Base-by-base conservation (phyloP, 768 basidiomycete genomes). In the Pleurotus tuber-regium region DNA sequence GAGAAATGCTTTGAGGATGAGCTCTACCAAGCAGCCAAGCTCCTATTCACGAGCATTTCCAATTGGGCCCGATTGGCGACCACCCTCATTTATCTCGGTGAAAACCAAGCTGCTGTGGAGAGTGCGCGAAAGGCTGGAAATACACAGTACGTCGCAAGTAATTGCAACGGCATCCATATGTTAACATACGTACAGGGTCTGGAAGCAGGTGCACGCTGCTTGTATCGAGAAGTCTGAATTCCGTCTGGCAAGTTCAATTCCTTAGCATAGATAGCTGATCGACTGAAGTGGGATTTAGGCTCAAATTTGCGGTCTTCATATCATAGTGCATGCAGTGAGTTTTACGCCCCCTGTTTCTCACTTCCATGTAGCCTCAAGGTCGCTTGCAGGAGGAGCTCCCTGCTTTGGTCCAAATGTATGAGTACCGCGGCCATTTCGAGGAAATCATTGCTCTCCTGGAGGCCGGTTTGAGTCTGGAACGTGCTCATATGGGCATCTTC, bases 1-100 rank as follows among this genome's bases (percentile, higher is more conserved):
- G 97, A 99, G 77, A 98, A 98, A 69, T 98, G 95, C 65, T 99
- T 99, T 74, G 92, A 98, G 63, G 97, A 98, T 54, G 92, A 93
- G 63, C 76, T 99, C 24, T 99, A 98, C 68, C 93, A 98, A 61
- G 97, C 97, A 42, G 89, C 96, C 26, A 97, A 96, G 72, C 70
- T 99, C 4, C 75, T 99, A 41, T 99, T 99, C 77, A 82, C 84
- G 31, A 95, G 93, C 70, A 99, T 99, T 62, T 96, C 93, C 1
- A 99, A 99, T 71, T 99, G 95, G 94, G 97, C 97, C 38, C 84
- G 97, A 54, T 75, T 99, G 55, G 97, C 97, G 0, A 99, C 97
- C 1, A 99, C 97, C 7, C 82, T 98, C 62, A 98, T 99, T 64
- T 99, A 99, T 71, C 81, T 99, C 36, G 92, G 92, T 33, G 96